A percentile compares a stretch with the other conserved stretches of the same genome.
Evolutionary conservation across 331 rosid species (phyloP).

Genomic region (Malus hybrid): DNA sequence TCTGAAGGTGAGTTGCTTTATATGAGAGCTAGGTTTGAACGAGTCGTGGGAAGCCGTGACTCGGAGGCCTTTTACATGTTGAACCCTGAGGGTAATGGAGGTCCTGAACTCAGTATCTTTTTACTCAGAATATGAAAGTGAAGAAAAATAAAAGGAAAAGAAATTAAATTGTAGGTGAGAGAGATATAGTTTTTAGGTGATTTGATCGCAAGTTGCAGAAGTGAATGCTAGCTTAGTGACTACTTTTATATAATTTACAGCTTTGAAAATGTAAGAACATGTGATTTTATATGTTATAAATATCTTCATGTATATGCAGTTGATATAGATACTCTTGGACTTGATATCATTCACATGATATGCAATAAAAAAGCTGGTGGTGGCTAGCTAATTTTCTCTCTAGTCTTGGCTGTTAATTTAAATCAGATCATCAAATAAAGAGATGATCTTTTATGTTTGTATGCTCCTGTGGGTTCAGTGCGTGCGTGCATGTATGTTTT

Average conservation of each 20-base stretch:
- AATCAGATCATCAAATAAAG: background rate
- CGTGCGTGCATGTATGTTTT: slow-evolving; percentile 16
- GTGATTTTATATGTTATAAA: background rate
- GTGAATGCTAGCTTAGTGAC: background rate
- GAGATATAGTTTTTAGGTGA: background rate
- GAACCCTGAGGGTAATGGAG: slow-evolving; percentile 92
- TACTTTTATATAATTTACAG: background rate
- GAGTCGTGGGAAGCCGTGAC: slow-evolving; percentile 95
- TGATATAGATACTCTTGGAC: background rate
- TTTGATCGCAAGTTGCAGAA: background rate
- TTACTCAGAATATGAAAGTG: slow-evolving; percentile 57
- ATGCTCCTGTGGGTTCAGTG: background rate
- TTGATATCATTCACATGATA: background rate
- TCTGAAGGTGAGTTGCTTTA: slow-evolving; percentile 70
- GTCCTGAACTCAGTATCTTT: slow-evolving; percentile 91
- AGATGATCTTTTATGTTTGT: background rate
- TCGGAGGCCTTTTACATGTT: slow-evolving; percentile 93
- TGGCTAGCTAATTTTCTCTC: background rate
- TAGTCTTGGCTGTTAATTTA: background rate
- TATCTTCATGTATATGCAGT: background rate
- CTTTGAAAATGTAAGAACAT: background rate
- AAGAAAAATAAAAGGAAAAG: background rate
- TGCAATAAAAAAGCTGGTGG: background rate
- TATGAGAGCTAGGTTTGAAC: slow-evolving; percentile 75
- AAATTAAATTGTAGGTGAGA: background rate